phyloP scores from a whole-genome alignment of 495 filamentous ascomycete genomes.

The Trichoderma asperelloides region DNA sequence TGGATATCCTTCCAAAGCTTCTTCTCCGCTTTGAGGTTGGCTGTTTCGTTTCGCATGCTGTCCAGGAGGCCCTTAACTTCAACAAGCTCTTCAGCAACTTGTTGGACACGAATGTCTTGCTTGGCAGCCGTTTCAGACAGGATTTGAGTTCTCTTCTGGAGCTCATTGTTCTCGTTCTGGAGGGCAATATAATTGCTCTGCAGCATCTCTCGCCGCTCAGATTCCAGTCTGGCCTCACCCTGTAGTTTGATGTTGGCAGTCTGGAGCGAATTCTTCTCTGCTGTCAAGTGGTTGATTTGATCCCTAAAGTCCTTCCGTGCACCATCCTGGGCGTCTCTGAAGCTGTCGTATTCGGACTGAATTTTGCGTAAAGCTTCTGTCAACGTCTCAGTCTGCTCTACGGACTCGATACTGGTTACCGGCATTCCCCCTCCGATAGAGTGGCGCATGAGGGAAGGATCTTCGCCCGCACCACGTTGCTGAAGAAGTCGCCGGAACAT shows the following conservation, averaged over 20 bases:
- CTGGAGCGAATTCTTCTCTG: conserved; percentile 72
- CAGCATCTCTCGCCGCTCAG: conserved; percentile 81
- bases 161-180: conserved; percentile 71
- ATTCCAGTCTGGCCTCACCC: conserved; percentile 71
- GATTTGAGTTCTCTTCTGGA: conserved; percentile 68
- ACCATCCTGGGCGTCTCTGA: conserved; percentile 70
- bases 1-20: conserved; percentile 87
- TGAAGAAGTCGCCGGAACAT: conserved; percentile 93
- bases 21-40: conserved; percentile 89
- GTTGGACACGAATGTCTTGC: conserved; percentile 81
- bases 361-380: conserved; percentile 61
- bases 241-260: conserved; percentile 66
- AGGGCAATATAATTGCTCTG: conserved; percentile 76
- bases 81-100: conserved; percentile 86
- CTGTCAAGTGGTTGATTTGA: conserved; percentile 72
- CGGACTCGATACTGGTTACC: conserved; percentile 40
- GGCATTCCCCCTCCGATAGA: conserved; percentile 45
- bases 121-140: conserved; percentile 76
- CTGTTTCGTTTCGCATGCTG: conserved; percentile 80
- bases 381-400: conserved; percentile 26
- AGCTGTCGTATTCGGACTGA: conserved; percentile 82
- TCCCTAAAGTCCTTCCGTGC: conserved; percentile 76
- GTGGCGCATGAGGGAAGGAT: conserved; percentile 51
- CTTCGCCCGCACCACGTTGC: conserved; percentile 54
- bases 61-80: conserved; percentile 74